Evolutionary conservation across 1,284 basidiomycete genomes (phyloP).

Genomic region (Cerioporus squamosus): DNA sequence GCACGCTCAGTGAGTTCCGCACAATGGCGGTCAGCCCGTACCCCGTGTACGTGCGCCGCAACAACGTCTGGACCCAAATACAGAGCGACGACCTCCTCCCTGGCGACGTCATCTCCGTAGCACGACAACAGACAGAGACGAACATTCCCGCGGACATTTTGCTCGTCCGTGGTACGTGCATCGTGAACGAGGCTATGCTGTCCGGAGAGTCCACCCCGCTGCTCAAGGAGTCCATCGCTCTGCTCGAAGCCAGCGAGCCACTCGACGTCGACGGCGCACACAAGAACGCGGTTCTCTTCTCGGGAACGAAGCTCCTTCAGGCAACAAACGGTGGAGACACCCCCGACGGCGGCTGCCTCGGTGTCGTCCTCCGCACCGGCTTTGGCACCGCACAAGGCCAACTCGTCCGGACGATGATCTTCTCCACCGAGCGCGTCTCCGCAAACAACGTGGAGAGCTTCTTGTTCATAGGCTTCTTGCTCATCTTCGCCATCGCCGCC

Average conservation of each 20-base stretch:
- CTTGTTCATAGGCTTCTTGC: constrained; percentile 94
- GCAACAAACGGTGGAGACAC: constrained; percentile 70
- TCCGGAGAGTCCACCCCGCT: constrained; percentile 96
- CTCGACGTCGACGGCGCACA: constrained; percentile 87
- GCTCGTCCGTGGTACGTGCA: constrained; percentile 86
- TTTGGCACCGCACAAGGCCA: constrained; percentile 97
- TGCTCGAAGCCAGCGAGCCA: constrained; percentile 75
- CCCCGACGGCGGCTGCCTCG: constrained; percentile 89
- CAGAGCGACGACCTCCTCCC: constrained; percentile 88
- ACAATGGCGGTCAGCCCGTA: constrained; percentile 95
- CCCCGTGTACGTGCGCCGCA: constrained; percentile 80
- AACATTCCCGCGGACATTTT: constrained; percentile 91
- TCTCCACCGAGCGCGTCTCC: constrained; percentile 92
- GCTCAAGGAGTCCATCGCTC: constrained; percentile 89
- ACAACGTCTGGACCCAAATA: constrained; percentile 79
- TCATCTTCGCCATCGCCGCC: constrained; percentile 95
- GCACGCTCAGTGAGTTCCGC: constrained; percentile 91
- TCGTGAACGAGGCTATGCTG: constrained; percentile 98
- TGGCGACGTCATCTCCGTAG: constrained; percentile 88
- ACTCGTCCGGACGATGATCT: constrained; percentile 96
- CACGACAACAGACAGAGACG: constrained; percentile 81
- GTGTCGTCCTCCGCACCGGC: constrained; percentile 91
- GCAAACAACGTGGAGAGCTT: constrained; percentile 95
- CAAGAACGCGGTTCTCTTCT: constrained; percentile 89
- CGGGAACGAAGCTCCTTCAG: constrained; percentile 94